Conservation (phyloP, 257 asterid genomes). For the Primulina huaijiensis region DNA sequence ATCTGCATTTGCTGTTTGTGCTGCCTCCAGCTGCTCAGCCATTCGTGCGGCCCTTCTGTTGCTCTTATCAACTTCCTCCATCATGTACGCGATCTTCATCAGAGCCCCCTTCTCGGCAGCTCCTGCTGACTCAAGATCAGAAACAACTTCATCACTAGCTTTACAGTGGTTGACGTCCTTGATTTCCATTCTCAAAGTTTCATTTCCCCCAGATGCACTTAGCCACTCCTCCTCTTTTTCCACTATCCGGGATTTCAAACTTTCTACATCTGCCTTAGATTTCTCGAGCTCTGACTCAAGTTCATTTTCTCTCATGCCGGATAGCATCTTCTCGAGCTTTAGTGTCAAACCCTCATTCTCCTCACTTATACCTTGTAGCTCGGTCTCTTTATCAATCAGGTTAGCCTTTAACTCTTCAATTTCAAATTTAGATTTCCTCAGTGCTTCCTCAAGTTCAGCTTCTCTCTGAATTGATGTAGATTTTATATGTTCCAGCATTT, state of each 20-base stretch:
- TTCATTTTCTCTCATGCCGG: constrained; percentile 35
- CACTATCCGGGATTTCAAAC: constrained; percentile 39
- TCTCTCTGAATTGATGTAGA: constrained; percentile 45
- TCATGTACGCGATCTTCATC: constrained; percentile 49
- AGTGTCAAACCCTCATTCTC: constrained; percentile 62
- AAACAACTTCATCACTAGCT: constrained; percentile 26
- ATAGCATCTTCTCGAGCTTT: constrained; percentile 36
- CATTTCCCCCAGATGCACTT: constrained; percentile 45
- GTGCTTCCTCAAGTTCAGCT: constrained; percentile 48
- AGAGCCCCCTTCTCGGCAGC: constrained; percentile 63
- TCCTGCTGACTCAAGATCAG: constrained; percentile 45
- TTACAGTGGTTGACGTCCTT: constrained; percentile 28
- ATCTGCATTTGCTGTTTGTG: constrained; percentile 62
- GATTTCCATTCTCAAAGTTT: constrained; percentile 43
- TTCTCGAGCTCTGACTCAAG: constrained; percentile 52
- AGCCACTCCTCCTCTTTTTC: constrained; percentile 53
- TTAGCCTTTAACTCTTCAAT: constrained; percentile 77
- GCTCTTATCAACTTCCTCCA: constrained; percentile 64
- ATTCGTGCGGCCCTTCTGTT: constrained; percentile 43
- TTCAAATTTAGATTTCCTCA: constrained; percentile 39
- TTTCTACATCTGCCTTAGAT: constrained; percentile 37
- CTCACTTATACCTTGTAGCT: constrained; percentile 75
- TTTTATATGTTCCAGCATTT: constrained; percentile 56
- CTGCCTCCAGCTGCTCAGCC: constrained; percentile 68
- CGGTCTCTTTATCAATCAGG: constrained; percentile 86